Percentiles rank a stretch among this genome's conserved stretches.
Evolutionary conservation across 192 early-diverging fungal species (phyloP).

Genomic region (Chytriomyces hyalinus): DNA sequence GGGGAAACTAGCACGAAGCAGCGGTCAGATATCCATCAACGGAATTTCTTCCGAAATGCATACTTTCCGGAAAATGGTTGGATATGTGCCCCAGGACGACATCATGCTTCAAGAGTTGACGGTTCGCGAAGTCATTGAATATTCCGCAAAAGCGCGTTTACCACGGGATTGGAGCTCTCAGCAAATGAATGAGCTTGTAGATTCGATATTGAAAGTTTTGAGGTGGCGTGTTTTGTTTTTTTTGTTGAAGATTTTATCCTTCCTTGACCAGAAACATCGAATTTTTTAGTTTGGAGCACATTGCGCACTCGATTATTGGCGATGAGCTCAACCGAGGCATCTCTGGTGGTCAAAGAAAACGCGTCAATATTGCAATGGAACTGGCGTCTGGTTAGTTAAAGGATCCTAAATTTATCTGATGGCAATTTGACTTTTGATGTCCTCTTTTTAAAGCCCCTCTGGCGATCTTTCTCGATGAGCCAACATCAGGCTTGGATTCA

Average conservation of each 20-base stretch:
- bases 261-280: too few species aligned
- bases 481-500: conserved; percentile 71
- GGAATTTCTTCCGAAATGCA: conserved; percentile 8
- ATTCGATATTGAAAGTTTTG: conserved; percentile 24
- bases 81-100: conserved; percentile 53
- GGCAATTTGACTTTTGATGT: not conserved
- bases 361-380: conserved; percentile 81
- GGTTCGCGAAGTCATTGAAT: conserved; percentile 60
- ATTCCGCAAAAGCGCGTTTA: conserved; percentile 36
- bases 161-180: conserved; percentile 19
- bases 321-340: conserved; percentile 65
- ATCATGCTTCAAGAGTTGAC: conserved; percentile 46
- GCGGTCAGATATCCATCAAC: conserved; percentile 19
- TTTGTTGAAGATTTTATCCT: too few species aligned
- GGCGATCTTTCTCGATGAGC: conserved; percentile 74
- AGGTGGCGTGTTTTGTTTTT: not conserved
- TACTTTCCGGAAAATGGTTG: conserved; percentile 49
- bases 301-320: conserved; percentile 59
- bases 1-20: conserved; percentile 13
- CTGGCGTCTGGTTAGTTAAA: conserved; percentile 46
- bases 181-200: conserved; percentile 25
- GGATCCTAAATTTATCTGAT: not conserved
- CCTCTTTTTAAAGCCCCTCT: conserved; percentile 54
- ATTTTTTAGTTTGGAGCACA: conserved; percentile 40
- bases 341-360: conserved; percentile 75